Evolutionary conservation across 2,329 filamentous ascomycete genomes (phyloP), one percentile per base, ranked within the genome.

Genomic region (Tolypocladium tundrense): DNA sequence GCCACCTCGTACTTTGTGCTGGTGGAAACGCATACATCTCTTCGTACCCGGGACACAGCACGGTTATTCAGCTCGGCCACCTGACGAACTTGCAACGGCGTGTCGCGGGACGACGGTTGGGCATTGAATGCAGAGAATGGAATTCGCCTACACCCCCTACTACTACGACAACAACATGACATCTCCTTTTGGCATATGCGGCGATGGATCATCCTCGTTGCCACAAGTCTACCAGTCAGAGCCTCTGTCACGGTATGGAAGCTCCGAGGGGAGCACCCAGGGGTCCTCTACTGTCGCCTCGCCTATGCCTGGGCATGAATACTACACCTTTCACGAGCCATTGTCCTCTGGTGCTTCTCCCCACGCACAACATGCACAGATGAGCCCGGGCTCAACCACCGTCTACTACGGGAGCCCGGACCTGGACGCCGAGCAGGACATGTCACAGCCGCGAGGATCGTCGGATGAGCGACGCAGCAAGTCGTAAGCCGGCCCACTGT

Each of bases 231-330:
- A 64, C 53, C 63, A 65, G 50, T 68, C 68, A 19, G 60, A 67
- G 41, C 64, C 67, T 31, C 61, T 72, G 41, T 61, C 62, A 19
- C 63, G 67, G 52, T 64, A 67, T 57, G 59, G 54, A 3, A 70
- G 70, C 60, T 71, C 70, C 5, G 65, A 68, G 9, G 67, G 66
- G 11, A 68, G 66, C 55, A 67, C 69, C 16, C 64, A 63, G 53
- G 55, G 60, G 27, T 65, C 65, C 4, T 67, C 64, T 5, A 56
- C 63, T 27, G 64, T 68, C n/a, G 64, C 64, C 10, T 72, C 69
- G 50, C 68, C 68, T 19, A 57, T 61, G 11, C 48, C 31, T 13
- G 31, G 48, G 11, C 31, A 52, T 5, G 31, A 52, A 14, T 37
- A 37, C 19, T 37, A 52, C 31, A 35, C 14, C 16, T 37, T 37